Base-by-base conservation (phyloP, 805 yeast genomes). In the Metschnikowia baotianmanensis region DNA sequence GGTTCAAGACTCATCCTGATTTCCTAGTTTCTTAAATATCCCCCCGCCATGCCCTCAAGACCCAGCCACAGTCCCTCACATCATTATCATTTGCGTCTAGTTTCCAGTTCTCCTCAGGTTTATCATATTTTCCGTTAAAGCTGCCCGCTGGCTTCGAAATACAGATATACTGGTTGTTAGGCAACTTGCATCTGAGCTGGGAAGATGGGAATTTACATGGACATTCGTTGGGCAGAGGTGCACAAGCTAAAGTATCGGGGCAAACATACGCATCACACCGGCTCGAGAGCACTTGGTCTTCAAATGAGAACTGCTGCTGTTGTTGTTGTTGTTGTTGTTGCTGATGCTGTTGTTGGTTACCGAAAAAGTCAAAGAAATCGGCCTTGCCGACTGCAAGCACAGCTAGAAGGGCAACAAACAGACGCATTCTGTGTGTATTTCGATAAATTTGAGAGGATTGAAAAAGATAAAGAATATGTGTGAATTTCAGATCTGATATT, bases 201-300 rank as follows among this genome's bases (percentile, higher is more conserved):
- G 95, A 82, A 43, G 80, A 78, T 1, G 96, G 93, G 57, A 79
- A 91, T 2, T 87, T 88, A 59, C 99, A 93, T 1, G 97, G 96
- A 59, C 99, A 93, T 37, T 82, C 85, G 6, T 72, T 51, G 0
- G 87, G 78, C 1, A 62, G 53, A 2, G 72, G 71, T 0, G 87
- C 99, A 66, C 99, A 93, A 8, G 71, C 71, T 29, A 81, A 69
- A 0, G 97, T 87, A 51, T 82, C 95, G 3, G 87, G 87, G 58
- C 99, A 93, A 25, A 91, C 62, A 58, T 82, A 91, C 5, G 68
- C 67, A 8, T 64, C 61, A 57, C 99, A 93, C 3, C 69, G 64
- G 22, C 58, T 51, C 32, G 66, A 62, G 27, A 73, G 59, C 37
- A 63, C 64, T 33, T 61, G 53, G 11, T 55, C 48, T 45, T 74